Percentiles rank a stretch among this genome's conserved stretches.
phyloP scores from a whole-genome alignment of 257 asterid genomes.

The Eucommia ulmoides region DNA sequence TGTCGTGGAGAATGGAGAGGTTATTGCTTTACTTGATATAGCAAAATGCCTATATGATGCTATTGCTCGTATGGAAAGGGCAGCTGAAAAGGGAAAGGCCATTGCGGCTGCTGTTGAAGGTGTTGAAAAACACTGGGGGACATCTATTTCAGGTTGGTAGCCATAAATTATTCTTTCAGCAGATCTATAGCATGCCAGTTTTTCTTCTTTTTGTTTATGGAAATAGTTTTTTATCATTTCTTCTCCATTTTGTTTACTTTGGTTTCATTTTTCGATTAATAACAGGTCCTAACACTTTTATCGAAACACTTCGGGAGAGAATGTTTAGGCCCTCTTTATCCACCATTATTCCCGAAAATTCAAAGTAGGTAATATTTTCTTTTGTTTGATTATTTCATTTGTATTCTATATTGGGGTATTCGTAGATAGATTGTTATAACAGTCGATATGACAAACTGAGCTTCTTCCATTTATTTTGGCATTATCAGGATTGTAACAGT shows the following conservation, averaged over 20 bases:
- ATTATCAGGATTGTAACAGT: slow-evolving; percentile 48
- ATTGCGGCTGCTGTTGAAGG: slow-evolving; percentile 98
- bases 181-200: background rate
- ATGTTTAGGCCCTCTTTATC: slow-evolving; percentile 88
- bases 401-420: too few relatives aligned
- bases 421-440: too few relatives aligned
- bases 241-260: too few relatives aligned
- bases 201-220: slow-evolving; percentile 5
- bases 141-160: slow-evolving; percentile 70
- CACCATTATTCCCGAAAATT: slow-evolving; percentile 73
- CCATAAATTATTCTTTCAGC: slow-evolving; percentile 1
- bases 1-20: slow-evolving; percentile 95
- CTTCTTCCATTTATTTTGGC: slow-evolving; percentile 4
- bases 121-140: slow-evolving; percentile 95
- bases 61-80: slow-evolving; percentile 95
- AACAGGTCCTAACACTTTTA: slow-evolving; percentile 71
- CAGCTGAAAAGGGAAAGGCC: slow-evolving; percentile 98
- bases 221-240: too few relatives aligned
- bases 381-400: too few relatives aligned
- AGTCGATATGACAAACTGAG: too few relatives aligned
- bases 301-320: slow-evolving; percentile 77
- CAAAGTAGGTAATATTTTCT: slow-evolving; percentile 92
- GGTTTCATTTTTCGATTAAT: slow-evolving; percentile 1
- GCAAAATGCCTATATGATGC: slow-evolving; percentile 96
- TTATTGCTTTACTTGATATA: slow-evolving; percentile 88